phyloP scores from a whole-genome alignment of 2,329 filamentous ascomycete species.

The Calonectria montana region DNA sequence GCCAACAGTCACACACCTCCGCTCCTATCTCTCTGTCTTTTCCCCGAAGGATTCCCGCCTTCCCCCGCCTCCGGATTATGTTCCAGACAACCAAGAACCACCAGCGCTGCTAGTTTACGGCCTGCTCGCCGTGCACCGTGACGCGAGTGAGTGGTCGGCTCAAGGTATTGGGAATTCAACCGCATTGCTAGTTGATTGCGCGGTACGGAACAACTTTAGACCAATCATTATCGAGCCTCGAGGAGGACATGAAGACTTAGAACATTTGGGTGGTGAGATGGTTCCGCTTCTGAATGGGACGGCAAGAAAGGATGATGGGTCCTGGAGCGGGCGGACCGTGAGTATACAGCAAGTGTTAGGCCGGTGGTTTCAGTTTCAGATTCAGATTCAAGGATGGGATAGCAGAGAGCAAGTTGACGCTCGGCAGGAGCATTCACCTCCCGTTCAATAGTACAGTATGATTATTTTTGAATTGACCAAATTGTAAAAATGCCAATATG shows the following conservation, averaged over 20 bases:
- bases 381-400: conserved; percentile 24
- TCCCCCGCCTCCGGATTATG: conserved; percentile 49
- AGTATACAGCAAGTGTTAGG: conserved; percentile 67
- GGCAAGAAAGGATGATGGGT: conserved; percentile 60
- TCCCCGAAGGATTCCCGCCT: conserved; percentile 51
- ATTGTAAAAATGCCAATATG: background rate
- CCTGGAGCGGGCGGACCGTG: conserved; percentile 69
- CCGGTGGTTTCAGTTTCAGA: conserved; percentile 69
- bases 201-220: conserved; percentile 55
- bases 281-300: conserved; percentile 73
- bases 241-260: conserved; percentile 44
- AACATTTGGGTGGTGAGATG: conserved; percentile 59
- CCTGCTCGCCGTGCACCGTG: conserved; percentile 72
- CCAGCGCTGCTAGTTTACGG: conserved; percentile 73
- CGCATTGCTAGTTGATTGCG: conserved; percentile 72
- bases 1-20: conserved; percentile 79
- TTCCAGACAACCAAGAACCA: conserved; percentile 11
- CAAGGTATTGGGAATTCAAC: conserved; percentile 75
- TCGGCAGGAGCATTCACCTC: background rate
- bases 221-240: conserved; percentile 62
- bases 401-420: background rate
- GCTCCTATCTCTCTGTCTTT: conserved; percentile 77
- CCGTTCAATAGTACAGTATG: background rate
- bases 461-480: too few relatives aligned
- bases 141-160: conserved; percentile 79